Evolutionary conservation across 1,139 yeast species (phyloP), one percentile per base, ranked within the genome.

Genomic region (Komagataea norvegica): DNA sequence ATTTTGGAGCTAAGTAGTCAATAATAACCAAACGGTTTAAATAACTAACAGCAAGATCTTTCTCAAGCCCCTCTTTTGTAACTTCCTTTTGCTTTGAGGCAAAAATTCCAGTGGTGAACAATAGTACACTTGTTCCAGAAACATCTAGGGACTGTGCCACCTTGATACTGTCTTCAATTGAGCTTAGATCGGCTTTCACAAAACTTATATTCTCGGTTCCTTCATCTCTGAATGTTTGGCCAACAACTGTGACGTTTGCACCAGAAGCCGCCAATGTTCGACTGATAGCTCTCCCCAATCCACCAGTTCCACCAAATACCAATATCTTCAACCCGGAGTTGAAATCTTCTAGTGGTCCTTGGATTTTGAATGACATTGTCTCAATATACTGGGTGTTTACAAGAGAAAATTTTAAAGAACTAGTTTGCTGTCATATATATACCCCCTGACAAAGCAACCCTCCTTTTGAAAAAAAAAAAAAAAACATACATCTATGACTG

Each of bases 241-340:
- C 68, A 25, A 62, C 55, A 23, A 62, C 67, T 2, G 61, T 60
- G 3, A 62, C 64, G 6, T 47, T 37, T 1, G 61, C 63, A 22
- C 65, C 66, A 5, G 44, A 37, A 3, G 38, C 13, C 1, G 62
- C 59, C 17, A 59, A 39, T 6, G 36, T 38, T 11, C 41, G 42
- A 8, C 55, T 43, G 13, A 64, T 45, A 3, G 65, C 58, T 17
- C 64, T 55, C 8, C 69, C 69, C 4, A 63, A 40, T 5, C 68
- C 69, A 36, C 62, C 62, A 1, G 68, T 64, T 11, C 68, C 68
- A 21, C 69, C 68, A 23, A 64, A 47, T n/a, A 62, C 44, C 2
- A 54, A 46, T 1, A 60, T 57, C 11, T n/a, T 24, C 15, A 31
- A 11, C 23, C 29, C 29, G 14, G 25, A n/a, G n/a, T n/a, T 9